These are phyloP conservation scores for Botrytis elliptica DNA, from an alignment of 2,329 filamentous ascomycete genomes.

Conservation along the genomic window DNA sequence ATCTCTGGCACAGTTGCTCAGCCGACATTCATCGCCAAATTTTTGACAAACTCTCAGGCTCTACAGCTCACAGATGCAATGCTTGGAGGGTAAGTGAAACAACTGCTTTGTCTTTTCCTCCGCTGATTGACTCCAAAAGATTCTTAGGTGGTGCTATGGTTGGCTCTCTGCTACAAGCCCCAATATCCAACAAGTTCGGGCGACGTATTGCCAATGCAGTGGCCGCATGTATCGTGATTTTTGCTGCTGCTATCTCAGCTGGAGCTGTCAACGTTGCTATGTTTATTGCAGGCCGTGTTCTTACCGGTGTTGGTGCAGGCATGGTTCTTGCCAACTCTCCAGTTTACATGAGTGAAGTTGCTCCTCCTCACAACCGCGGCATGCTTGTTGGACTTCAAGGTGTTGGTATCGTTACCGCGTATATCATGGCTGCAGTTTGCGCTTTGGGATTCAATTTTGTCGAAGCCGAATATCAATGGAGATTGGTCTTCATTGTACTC, in stretches of 20 bases:
- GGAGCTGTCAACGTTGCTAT: conserved; percentile 24
- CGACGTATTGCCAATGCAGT: conserved; percentile 15
- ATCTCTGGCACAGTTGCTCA: conserved; percentile 14
- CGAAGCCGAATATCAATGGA: conserved; percentile 9
- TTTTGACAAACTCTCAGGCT: conserved; percentile 12
- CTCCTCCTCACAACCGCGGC: conserved; percentile 36
- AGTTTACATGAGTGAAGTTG: conserved; percentile 35
- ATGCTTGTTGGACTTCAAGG: conserved; percentile 39
- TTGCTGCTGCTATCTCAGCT: conserved; percentile 28
- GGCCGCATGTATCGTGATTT: conserved; percentile 26
- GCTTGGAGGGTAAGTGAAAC: conserved; percentile 3
- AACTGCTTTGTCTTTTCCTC: background rate
- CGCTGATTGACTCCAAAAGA: background rate
- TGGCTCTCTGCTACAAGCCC: conserved; percentile 12
- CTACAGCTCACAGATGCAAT: conserved; percentile 15
- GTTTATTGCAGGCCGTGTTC: conserved; percentile 13
- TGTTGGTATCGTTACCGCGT: conserved; percentile 35
- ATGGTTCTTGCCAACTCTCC: conserved; percentile 26
- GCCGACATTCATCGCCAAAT: conserved; percentile 17
- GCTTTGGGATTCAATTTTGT: conserved; percentile 12
- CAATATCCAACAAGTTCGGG: conserved; percentile 13
- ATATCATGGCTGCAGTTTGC: conserved; percentile 30
- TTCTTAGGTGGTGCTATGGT: conserved; percentile 13
- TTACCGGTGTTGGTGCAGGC: conserved; percentile 9
- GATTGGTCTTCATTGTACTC: conserved; percentile 12